Percentiles rank a stretch among this genome's conserved stretches.
These are phyloP conservation scores for Solanum pinnatisectum DNA, from an alignment of 257 asterid species.

Conservation along the genomic window DNA sequence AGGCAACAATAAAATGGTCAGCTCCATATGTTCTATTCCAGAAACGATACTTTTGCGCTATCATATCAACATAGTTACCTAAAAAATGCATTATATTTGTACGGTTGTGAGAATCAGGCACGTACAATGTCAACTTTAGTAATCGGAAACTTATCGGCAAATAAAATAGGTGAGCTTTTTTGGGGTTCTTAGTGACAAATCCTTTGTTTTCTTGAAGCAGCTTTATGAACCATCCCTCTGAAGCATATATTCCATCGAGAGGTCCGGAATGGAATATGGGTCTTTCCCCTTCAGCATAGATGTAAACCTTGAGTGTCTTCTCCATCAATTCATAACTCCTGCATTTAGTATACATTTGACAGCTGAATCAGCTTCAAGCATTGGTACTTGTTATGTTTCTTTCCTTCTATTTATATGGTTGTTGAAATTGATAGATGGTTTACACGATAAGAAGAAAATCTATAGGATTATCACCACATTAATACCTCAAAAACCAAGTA, in stretches of 20 bases:
- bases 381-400: background rate
- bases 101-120: slow-evolving; percentile 36
- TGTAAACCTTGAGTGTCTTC: slow-evolving; percentile 22
- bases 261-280: slow-evolving; percentile 35
- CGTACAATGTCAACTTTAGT: slow-evolving; percentile 39
- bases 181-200: slow-evolving; percentile 26
- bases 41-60: slow-evolving; percentile 26
- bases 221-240: slow-evolving; percentile 69
- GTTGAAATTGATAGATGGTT: background rate
- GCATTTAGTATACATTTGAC: background rate
- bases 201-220: slow-evolving; percentile 26
- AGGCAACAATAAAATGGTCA: slow-evolving; percentile 57
- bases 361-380: background rate
- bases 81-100: slow-evolving; percentile 19
- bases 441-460: background rate
- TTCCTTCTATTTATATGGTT: background rate
- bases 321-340: slow-evolving; percentile 44
- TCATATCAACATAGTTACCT: slow-evolving; percentile 21
- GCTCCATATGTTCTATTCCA: slow-evolving; percentile 57
- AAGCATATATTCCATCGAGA: slow-evolving; percentile 46
- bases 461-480: background rate
- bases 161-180: slow-evolving; percentile 47
- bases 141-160: slow-evolving; percentile 43
- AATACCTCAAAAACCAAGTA: background rate
- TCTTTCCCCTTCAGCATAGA: slow-evolving; percentile 26